phyloP scores from a whole-genome alignment of 1,139 yeast genomes.

The Magnusiomyces ingens region DNA sequence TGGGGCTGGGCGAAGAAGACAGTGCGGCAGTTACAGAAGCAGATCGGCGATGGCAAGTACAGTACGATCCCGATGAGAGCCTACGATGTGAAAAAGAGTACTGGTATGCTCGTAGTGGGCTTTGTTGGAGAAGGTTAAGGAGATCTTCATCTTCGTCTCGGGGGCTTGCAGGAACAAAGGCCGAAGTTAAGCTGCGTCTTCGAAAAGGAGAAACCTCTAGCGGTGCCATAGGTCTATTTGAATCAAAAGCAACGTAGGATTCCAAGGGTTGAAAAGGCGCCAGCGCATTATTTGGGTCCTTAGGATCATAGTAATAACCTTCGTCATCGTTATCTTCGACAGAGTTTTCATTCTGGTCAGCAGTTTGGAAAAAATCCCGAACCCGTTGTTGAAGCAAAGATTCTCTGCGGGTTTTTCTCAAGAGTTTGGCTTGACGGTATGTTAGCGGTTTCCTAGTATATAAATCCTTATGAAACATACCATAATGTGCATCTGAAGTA shows the following conservation, averaged over 20 bases:
- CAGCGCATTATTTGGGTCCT: background rate
- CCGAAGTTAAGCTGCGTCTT: no score
- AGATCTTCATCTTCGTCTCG: background rate
- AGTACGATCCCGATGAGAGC: background rate
- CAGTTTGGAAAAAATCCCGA: background rate
- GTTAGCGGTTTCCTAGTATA: background rate
- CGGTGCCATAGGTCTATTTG: background rate
- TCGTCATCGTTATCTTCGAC: background rate
- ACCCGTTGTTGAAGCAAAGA: background rate
- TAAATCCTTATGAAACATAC: background rate
- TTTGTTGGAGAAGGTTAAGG: background rate
- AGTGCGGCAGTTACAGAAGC: background rate
- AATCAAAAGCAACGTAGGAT: background rate
- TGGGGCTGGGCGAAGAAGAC: background rate
- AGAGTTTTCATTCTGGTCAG: background rate
- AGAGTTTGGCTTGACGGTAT: background rate
- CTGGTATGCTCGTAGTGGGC: background rate
- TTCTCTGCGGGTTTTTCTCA: background rate
- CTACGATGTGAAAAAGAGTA: background rate
- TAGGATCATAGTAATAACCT: background rate
- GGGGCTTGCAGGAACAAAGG: background rate
- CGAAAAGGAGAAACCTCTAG: no score
- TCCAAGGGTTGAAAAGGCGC: background rate
- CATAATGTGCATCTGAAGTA: background rate
- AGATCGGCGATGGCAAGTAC: background rate